Conservation (phyloP, 495 filamentous ascomycete species). For the Aspergillus leporis region DNA sequence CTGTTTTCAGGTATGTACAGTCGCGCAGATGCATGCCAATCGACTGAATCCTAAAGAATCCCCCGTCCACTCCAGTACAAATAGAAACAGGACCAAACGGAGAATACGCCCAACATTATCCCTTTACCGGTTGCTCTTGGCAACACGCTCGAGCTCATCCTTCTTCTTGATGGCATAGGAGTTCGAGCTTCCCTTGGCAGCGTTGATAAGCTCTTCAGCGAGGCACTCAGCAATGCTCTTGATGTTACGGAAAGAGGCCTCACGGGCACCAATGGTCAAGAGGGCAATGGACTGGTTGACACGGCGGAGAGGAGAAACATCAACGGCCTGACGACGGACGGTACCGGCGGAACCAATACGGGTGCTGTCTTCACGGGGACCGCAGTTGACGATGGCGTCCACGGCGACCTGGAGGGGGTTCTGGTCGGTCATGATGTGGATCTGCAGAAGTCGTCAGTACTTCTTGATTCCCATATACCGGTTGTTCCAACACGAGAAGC, state of each 20-base stretch:
- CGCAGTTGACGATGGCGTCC: constrained; percentile 99
- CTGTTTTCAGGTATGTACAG: constrained; percentile 49
- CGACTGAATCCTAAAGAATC: constrained; percentile 49
- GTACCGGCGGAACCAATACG: constrained; percentile 99
- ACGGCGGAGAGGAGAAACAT: constrained; percentile 98
- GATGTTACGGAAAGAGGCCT: constrained; percentile 98
- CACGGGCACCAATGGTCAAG: constrained; percentile 94
- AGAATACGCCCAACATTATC: constrained; percentile 45
- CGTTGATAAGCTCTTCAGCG: constrained; percentile 99
- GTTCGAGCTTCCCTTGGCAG: constrained; percentile 99
- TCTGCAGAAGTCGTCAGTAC: constrained; percentile 50
- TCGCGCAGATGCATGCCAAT: constrained; percentile 48
- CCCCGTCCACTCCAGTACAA: constrained; percentile 52
- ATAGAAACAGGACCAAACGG: constrained; percentile 49
- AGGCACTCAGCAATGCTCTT: constrained; percentile 98
- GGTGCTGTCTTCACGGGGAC: constrained; percentile 98
- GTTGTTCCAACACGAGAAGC: neutral
- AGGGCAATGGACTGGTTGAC: constrained; percentile 99
- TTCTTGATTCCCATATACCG: neutral
- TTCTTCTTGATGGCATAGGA: constrained; percentile 99
- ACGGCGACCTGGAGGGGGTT: constrained; percentile 99
- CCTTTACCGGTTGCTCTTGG: constrained; percentile 97
- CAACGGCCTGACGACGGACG: constrained; percentile 98
- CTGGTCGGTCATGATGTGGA: constrained; percentile 99
- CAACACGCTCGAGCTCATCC: constrained; percentile 99